Conservation (phyloP, 345 rosid genomes). For the Physaria fendleri region DNA sequence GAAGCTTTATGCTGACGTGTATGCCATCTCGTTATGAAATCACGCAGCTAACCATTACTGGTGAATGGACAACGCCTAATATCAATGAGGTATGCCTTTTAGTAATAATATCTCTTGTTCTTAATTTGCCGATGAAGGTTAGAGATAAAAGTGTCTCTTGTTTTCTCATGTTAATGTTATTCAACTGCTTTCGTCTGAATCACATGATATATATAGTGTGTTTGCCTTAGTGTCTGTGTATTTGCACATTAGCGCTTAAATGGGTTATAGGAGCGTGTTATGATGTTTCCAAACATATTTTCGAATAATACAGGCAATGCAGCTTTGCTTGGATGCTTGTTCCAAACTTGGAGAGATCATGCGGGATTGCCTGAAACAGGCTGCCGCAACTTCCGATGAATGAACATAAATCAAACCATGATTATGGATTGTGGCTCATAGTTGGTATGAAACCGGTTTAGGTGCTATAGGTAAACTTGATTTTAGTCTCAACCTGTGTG, state of each 20-base stretch:
- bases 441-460: conserved; percentile 9
- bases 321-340: conserved; percentile 86
- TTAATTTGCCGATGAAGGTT: not conserved
- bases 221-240: not conserved
- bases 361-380: conserved; percentile 75
- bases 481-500: not conserved
- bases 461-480: not conserved
- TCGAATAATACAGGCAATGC: conserved; percentile 64
- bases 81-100: conserved; percentile 57
- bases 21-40: conserved; percentile 92
- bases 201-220: not conserved
- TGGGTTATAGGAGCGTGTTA: not conserved
- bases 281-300: not conserved
- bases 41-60: conserved; percentile 74
- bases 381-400: conserved; percentile 48
- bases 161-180: not conserved
- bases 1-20: conserved; percentile 68
- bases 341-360: conserved; percentile 69
- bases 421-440: conserved; percentile 10
- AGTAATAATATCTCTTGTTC: not conserved
- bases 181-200: not conserved
- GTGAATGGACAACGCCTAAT: conserved; percentile 80
- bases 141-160: not conserved
- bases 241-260: not conserved
- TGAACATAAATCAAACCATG: conserved; percentile 24